Evolutionary conservation across 164 flowering plant genomes (phyloP).

Genomic region (Magnolia sinica): DNA sequence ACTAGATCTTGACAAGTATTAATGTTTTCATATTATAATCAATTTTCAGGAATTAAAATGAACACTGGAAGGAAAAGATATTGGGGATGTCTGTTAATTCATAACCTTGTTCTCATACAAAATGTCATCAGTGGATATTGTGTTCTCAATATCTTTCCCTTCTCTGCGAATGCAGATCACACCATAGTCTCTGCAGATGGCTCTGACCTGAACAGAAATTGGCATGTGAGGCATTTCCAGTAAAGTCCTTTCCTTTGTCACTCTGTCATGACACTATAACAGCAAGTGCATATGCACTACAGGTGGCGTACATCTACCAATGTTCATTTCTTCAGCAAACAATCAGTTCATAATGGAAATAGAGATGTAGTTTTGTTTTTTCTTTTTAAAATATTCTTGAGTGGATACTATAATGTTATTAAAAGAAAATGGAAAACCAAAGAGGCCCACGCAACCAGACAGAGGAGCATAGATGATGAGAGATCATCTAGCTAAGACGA

Average conservation of each 20-base stretch:
- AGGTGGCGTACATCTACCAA: not conserved
- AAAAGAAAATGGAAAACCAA: too few species aligned
- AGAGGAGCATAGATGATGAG: too few species aligned
- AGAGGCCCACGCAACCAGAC: too few species aligned
- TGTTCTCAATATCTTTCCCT: conserved; percentile 71
- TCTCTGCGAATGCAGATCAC: conserved; percentile 84
- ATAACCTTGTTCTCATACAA: conserved; percentile 57
- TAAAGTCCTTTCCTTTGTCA: not conserved
- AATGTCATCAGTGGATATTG: conserved; percentile 52
- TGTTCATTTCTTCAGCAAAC: too few species aligned
- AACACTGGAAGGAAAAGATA: not conserved
- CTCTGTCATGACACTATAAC: not conserved
- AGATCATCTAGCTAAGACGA: too few species aligned
- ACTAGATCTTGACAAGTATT: not conserved
- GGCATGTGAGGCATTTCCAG: not conserved
- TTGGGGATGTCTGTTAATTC: not conserved
- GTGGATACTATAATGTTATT: too few species aligned
- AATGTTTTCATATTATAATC: too few species aligned
- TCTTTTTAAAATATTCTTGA: too few species aligned
- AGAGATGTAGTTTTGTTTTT: too few species aligned
- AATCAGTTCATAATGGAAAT: too few species aligned
- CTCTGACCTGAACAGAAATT: conserved; percentile 44
- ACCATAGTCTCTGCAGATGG: conserved; percentile 74
- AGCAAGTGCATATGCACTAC: not conserved
- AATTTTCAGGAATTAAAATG: too few species aligned